Percentiles rank a stretch among this genome's conserved stretches.
phyloP scores from a whole-genome alignment of 2,329 filamentous ascomycete genomes.

The Capronia americana region DNA sequence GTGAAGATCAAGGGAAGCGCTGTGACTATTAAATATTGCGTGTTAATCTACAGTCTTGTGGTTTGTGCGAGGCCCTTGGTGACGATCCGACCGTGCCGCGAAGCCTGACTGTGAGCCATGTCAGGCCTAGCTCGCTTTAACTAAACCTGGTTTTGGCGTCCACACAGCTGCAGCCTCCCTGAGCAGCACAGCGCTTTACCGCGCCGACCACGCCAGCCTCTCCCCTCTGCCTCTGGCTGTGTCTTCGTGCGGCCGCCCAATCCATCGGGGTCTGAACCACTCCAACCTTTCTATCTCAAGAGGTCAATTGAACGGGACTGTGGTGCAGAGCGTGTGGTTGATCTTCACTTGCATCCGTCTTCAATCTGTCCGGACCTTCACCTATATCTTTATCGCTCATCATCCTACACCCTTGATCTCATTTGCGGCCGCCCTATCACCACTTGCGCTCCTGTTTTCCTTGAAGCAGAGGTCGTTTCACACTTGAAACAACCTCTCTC shows the following conservation, averaged over 20 bases:
- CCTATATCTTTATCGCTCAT: not conserved
- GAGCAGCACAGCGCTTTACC: not conserved
- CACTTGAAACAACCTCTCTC: constrained; percentile 29
- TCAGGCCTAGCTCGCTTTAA: constrained; percentile 4
- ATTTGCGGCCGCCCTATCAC: constrained; percentile 9
- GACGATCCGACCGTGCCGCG: not conserved
- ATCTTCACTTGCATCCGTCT: constrained; percentile 4
- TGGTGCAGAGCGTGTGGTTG: not conserved
- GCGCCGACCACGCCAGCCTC: constrained; percentile 1
- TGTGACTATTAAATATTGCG: not conserved
- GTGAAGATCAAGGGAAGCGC: not conserved
- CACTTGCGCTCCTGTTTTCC: not conserved
- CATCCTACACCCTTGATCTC: not conserved
- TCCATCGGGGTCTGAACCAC: not conserved
- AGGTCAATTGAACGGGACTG: not conserved
- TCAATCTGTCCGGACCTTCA: not conserved
- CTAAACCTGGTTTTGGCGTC: constrained; percentile 11
- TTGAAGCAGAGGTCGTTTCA: constrained; percentile 7
- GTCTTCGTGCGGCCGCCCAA: not conserved
- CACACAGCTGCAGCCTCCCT: not conserved
- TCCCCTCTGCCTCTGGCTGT: not conserved
- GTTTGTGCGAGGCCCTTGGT: not conserved
- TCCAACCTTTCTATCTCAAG: not conserved
- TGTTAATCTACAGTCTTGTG: not conserved
- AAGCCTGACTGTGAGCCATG: not conserved